These are phyloP conservation scores for Scopulariopsis brevicaulis DNA, from an alignment of 2,329 filamentous ascomycete genomes.

Conservation along the genomic window DNA sequence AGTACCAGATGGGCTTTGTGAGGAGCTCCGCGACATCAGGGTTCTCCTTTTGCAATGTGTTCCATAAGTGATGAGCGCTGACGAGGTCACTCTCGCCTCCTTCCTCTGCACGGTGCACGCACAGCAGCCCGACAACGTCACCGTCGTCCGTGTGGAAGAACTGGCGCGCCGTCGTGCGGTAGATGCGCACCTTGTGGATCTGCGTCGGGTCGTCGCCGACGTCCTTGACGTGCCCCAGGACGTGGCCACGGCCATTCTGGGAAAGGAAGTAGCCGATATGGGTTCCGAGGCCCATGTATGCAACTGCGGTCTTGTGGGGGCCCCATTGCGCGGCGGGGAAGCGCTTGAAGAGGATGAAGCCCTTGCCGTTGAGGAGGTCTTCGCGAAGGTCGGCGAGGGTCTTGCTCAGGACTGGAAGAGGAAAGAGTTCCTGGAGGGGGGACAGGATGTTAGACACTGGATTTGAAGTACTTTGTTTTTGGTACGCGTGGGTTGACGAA, in stretches of 20 bases:
- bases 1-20: constrained; percentile 76
- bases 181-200: constrained; percentile 79
- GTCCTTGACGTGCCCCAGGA: constrained; percentile 83
- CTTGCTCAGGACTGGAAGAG: constrained; percentile 25
- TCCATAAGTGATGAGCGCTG: constrained; percentile 71
- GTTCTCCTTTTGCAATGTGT: constrained; percentile 60
- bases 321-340: constrained; percentile 71
- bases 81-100: constrained; percentile 79
- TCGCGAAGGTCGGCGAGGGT: constrained; percentile 22
- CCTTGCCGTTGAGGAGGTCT: constrained; percentile 62
- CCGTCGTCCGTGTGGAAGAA: constrained; percentile 61
- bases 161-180: constrained; percentile 62
- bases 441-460: background rate
- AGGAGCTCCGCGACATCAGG: constrained; percentile 70
- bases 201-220: constrained; percentile 65
- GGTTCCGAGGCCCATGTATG: constrained; percentile 83
- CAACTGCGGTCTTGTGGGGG: constrained; percentile 67
- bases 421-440: constrained; percentile 24
- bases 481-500: constrained; percentile 4
- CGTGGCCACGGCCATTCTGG: constrained; percentile 76
- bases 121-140: constrained; percentile 75
- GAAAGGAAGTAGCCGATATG: constrained; percentile 82
- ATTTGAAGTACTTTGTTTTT: background rate
- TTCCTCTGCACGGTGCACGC: constrained; percentile 64
- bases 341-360: constrained; percentile 82